Percentiles rank a stretch among this genome's conserved stretches.
These are phyloP conservation scores for Boletus rubescentipes DNA, from an alignment of 768 basidiomycete species.

Conservation along the genomic window DNA sequence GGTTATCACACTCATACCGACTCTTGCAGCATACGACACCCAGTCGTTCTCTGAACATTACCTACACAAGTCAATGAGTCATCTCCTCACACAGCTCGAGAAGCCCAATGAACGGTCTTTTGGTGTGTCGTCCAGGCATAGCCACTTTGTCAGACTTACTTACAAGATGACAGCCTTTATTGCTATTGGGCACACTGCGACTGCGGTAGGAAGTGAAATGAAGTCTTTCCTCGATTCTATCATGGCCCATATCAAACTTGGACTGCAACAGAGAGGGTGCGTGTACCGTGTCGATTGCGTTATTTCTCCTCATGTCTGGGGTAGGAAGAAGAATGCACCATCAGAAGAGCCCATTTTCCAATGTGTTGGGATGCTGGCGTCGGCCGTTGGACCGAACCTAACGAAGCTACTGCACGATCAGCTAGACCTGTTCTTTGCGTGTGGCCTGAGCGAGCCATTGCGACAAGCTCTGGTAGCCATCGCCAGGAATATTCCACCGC, in stretches of 20 bases:
- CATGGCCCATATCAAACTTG: constrained; percentile 84
- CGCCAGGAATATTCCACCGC: constrained; percentile 82
- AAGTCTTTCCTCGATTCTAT: constrained; percentile 92
- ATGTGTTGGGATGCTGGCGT: constrained; percentile 94
- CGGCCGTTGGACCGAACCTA: constrained; percentile 92
- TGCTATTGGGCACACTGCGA: constrained; percentile 94
- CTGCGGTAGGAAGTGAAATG: constrained; percentile 91
- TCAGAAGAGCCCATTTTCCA: constrained; percentile 96
- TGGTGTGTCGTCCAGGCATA: constrained; percentile 45
- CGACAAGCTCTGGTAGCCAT: constrained; percentile 82
- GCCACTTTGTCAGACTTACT: not conserved
- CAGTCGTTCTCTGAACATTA: constrained; percentile 90
- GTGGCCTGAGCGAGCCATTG: constrained; percentile 88
- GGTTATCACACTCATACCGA: constrained; percentile 94
- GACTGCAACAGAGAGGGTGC: constrained; percentile 85
- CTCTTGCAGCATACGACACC: constrained; percentile 91
- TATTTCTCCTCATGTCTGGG: not conserved
- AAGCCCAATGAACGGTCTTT: constrained; percentile 88
- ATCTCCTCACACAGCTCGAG: constrained; percentile 83
- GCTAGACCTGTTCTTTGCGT: constrained; percentile 94
- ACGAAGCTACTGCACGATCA: constrained; percentile 96
- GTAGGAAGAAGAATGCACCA: constrained; percentile 83
- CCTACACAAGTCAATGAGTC: constrained; percentile 91
- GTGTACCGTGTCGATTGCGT: constrained; percentile 13
- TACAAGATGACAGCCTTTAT: constrained; percentile 67